These are phyloP conservation scores for Hypoxylon intermedium DNA, from an alignment of 495 filamentous ascomycete genomes.

Conservation along the genomic window DNA sequence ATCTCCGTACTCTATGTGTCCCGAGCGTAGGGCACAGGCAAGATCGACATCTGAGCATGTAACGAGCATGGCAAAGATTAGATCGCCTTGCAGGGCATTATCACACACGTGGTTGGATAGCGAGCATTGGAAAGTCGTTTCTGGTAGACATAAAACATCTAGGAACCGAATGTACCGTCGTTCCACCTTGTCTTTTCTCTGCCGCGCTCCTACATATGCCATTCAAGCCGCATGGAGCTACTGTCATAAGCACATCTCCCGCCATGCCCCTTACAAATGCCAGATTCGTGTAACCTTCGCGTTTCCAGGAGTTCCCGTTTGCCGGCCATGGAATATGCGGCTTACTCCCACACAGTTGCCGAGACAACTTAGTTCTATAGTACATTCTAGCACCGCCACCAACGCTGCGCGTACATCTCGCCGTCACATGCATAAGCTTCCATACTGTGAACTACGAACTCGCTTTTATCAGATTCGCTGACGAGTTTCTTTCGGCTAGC, in stretches of 20 bases:
- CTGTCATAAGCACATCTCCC: neutral
- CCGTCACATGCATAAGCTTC: neutral
- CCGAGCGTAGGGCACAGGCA: neutral
- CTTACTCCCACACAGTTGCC: constrained; percentile 20
- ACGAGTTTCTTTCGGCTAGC: neutral
- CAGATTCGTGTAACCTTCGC: constrained; percentile 9
- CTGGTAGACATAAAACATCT: neutral
- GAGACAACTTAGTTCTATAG: neutral
- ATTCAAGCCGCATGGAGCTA: neutral
- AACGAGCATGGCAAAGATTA: neutral
- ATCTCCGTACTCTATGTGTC: neutral
- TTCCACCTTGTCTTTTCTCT: constrained; percentile 1
- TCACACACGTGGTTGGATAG: constrained; percentile 9
- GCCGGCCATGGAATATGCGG: constrained; percentile 4
- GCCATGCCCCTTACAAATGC: neutral
- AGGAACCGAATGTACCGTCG: neutral
- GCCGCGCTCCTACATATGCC: neutral
- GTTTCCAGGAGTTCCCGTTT: neutral
- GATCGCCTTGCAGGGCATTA: neutral
- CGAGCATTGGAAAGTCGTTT: neutral
- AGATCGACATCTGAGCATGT: neutral
- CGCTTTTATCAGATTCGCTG: neutral
- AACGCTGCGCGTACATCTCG: constrained; percentile 1
- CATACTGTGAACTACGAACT: neutral
- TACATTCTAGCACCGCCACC: neutral